phyloP scores from a whole-genome alignment of 805 yeast species.

The Cyberlindnera euphorbiae region DNA sequence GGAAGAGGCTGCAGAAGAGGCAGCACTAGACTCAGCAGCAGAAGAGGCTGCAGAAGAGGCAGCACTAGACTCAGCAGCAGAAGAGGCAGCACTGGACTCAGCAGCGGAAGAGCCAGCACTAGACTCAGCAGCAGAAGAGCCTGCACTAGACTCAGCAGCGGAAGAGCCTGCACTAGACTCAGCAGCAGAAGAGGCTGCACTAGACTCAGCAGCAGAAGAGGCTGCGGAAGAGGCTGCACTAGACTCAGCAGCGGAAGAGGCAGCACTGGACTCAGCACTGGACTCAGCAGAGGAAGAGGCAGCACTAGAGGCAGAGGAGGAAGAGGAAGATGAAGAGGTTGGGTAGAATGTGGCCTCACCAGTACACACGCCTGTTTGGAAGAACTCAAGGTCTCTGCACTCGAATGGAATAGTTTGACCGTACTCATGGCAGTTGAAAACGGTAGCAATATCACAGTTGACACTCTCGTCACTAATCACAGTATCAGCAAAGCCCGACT shows the following conservation, averaged over 20 bases:
- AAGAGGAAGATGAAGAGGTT: no score
- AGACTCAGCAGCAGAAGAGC: background rate
- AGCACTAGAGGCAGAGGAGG: no score
- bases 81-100: background rate
- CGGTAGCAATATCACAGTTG: constrained; percentile 6
- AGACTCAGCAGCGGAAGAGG: background rate
- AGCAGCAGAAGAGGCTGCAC: constrained; percentile 1
- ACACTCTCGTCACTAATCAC: background rate
- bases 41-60: constrained; percentile 1
- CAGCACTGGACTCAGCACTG: no score
- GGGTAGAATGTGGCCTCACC: background rate
- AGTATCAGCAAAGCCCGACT: background rate
- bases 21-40: background rate
- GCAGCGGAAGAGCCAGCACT: background rate
- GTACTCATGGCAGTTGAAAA: constrained; percentile 8
- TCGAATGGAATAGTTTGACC: constrained; percentile 5
- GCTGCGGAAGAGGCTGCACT: background rate
- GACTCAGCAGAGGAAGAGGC: no score
- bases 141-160: background rate
- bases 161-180: constrained; percentile 1
- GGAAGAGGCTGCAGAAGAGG: background rate
- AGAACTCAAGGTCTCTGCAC: constrained; percentile 7
- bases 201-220: background rate
- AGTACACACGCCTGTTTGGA: constrained; percentile 1
- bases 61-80: background rate